phyloP scores from a whole-genome alignment of 106 monocot genomes.

The Dendrobium catenatum region DNA sequence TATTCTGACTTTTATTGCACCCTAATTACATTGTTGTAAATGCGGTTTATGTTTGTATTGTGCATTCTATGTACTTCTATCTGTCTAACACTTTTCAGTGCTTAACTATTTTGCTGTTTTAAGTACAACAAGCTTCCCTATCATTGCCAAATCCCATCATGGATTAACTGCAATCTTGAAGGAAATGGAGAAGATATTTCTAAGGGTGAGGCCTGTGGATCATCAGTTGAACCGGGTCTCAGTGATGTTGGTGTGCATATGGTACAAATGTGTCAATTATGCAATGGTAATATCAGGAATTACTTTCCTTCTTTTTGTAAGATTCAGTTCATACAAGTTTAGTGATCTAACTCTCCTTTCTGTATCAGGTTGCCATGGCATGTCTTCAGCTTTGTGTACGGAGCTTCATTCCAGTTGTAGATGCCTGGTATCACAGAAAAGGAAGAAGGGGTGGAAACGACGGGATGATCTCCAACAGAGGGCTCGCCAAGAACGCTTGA shows the following conservation, averaged over 20 bases:
- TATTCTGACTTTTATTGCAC: constrained; percentile 1
- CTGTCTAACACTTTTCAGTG: background rate
- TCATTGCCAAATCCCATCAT: constrained; percentile 51
- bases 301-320: constrained; percentile 6
- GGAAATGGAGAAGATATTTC: constrained; percentile 31
- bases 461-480: constrained; percentile 55
- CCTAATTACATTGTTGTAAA: background rate
- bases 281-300: constrained; percentile 26
- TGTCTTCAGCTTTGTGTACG: constrained; percentile 19
- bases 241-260: constrained; percentile 17
- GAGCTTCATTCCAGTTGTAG: constrained; percentile 27
- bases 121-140: constrained; percentile 62
- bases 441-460: constrained; percentile 48
- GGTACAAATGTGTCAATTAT: constrained; percentile 9
- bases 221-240: constrained; percentile 15
- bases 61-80: no score
- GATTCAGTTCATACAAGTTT: background rate
- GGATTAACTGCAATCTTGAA: constrained; percentile 58
- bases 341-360: background rate
- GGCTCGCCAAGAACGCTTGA: constrained; percentile 73
- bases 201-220: constrained; percentile 21
- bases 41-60: no score
- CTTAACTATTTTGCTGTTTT: constrained; percentile 7
- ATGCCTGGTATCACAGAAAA: constrained; percentile 30
- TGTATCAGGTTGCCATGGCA: constrained; percentile 23